These are phyloP conservation scores for Quercus phellos DNA, from an alignment of 331 rosid species.

Conservation along the genomic window DNA sequence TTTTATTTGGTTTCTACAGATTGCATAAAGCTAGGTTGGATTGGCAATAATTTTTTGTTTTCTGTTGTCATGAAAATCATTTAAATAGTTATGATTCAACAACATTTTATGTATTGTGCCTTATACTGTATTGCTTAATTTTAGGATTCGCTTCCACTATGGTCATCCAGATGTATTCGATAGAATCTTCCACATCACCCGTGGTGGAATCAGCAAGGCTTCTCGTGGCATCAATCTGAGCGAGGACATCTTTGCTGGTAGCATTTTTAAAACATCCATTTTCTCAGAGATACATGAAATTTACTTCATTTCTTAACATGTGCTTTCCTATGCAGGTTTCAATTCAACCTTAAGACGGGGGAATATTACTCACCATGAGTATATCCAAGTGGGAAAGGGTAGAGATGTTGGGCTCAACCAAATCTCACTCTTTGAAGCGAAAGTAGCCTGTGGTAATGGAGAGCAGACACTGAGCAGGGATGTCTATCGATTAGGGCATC, in stretches of 20 bases:
- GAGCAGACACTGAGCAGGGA: conserved; percentile 92
- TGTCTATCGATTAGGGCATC: conserved; percentile 88
- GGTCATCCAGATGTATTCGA: conserved; percentile 98
- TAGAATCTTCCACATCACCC: conserved; percentile 92
- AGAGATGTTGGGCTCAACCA: conserved; percentile 96
- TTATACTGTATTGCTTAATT: conserved; percentile 23
- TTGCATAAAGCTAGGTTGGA: not conserved
- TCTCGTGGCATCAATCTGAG: conserved; percentile 90
- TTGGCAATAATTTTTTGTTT: conserved; percentile 1
- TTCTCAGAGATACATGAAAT: not conserved
- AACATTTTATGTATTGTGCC: conserved; percentile 1
- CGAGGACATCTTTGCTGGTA: conserved; percentile 99
- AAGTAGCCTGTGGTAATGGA: conserved; percentile 97
- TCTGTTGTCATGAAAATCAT: not conserved
- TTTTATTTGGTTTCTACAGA: not conserved
- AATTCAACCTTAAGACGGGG: conserved; percentile 90
- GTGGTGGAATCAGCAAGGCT: conserved; percentile 98
- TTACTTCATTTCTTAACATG: conserved; percentile 26
- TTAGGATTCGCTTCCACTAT: conserved; percentile 94
- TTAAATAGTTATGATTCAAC: not conserved
- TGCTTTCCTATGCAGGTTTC: conserved; percentile 51
- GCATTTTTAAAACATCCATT: conserved; percentile 15
- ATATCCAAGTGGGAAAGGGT: conserved; percentile 97
- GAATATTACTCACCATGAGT: conserved; percentile 90
- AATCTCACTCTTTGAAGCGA: conserved; percentile 94